A percentile compares a stretch with the other conserved stretches of the same genome.
Evolutionary conservation across 805 yeast genomes (phyloP).

Genomic region (Starmerella vaccinii): DNA sequence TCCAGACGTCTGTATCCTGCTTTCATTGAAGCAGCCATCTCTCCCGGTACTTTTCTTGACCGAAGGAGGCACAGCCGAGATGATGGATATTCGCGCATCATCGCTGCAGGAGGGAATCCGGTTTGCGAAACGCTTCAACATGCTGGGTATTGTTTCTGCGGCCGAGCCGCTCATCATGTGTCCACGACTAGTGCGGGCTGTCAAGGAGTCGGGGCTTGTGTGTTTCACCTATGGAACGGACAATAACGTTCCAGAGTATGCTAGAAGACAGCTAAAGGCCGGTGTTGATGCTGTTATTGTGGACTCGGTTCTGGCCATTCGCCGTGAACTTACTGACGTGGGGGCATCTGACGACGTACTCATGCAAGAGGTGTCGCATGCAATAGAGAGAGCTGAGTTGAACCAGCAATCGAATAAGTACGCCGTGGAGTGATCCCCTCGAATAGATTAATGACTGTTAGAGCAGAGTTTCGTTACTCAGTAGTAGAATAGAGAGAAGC

Average conservation of each 20-base stretch:
- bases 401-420: background rate
- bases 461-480: too few species aligned
- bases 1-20: conserved; percentile 79
- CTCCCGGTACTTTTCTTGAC: conserved; percentile 85
- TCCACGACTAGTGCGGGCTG: conserved; percentile 84
- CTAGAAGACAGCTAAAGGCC: conserved; percentile 75
- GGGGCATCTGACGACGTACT: conserved; percentile 12
- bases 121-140: conserved; percentile 82
- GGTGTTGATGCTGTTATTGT: conserved; percentile 99
- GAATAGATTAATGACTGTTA: too few species aligned
- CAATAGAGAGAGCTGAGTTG: conserved; percentile 12
- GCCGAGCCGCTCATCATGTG: conserved; percentile 78
- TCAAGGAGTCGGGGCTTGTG: conserved; percentile 79
- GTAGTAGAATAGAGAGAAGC: too few species aligned
- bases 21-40: conserved; percentile 85
- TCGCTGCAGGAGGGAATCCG: conserved; percentile 85
- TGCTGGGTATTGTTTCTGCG: conserved; percentile 84
- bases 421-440: background rate
- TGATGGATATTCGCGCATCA: conserved; percentile 84
- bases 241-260: conserved; percentile 76
- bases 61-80: conserved; percentile 70
- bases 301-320: conserved; percentile 86
- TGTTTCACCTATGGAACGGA: conserved; percentile 83
- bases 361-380: conserved; percentile 14
- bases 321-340: conserved; percentile 53